Percentiles rank a stretch among this genome's conserved stretches.
Conservation (phyloP, 768 basidiomycete species). For the Lactarius trivialis region DNA sequence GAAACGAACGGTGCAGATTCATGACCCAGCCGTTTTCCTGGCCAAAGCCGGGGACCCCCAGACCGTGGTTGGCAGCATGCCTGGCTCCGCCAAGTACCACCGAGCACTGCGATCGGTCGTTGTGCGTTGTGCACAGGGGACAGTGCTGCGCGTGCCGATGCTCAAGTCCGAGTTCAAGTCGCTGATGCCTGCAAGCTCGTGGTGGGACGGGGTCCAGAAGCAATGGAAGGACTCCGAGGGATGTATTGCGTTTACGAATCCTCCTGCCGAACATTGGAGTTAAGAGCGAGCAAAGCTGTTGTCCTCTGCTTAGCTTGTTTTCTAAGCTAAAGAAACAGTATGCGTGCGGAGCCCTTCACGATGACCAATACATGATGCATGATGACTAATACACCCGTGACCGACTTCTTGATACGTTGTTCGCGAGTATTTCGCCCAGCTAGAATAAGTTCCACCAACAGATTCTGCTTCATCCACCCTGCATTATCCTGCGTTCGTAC, state of each 20-base stretch:
- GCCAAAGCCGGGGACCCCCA: not conserved
- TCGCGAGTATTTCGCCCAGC: no score
- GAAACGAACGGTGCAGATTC: constrained; percentile 28
- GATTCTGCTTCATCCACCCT: no score
- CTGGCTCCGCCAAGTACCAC: constrained; percentile 43
- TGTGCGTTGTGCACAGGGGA: constrained; percentile 48
- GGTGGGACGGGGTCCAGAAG: constrained; percentile 65
- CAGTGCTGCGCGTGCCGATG: constrained; percentile 45
- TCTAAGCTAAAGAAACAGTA: no score
- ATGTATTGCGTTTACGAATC: constrained; percentile 6
- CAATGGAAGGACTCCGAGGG: constrained; percentile 13
- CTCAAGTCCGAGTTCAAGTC: constrained; percentile 59
- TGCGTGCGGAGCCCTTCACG: no score
- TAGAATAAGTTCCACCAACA: no score
- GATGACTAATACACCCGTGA: no score
- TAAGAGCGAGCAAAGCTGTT: not conserved
- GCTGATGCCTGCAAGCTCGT: constrained; percentile 51
- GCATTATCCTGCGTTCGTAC: no score
- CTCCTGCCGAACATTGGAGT: not conserved
- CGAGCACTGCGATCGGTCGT: constrained; percentile 36
- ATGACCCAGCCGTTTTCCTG: constrained; percentile 15
- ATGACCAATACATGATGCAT: no score
- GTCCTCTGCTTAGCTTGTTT: not conserved
- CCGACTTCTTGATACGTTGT: no score
- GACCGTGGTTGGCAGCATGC: constrained; percentile 23